Evolutionary conservation across 164 flowering plant genomes (phyloP).

Genomic region (Aristolochia contorta): DNA sequence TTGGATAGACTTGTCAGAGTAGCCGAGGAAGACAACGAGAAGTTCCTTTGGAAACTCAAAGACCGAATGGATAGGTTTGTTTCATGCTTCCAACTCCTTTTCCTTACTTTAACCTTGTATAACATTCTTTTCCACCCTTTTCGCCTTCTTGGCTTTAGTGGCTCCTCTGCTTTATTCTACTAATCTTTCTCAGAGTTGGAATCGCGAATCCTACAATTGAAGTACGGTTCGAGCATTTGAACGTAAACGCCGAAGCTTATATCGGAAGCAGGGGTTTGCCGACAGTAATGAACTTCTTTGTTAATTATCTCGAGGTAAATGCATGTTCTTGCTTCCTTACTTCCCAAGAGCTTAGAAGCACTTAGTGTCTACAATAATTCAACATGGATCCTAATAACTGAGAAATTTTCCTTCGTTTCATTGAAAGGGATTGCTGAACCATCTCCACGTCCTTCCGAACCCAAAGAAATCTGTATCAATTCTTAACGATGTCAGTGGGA

Average conservation of each 20-base stretch:
- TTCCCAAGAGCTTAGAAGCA: neutral
- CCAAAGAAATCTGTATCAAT: constrained; percentile 20
- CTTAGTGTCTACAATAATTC: too few relatives aligned
- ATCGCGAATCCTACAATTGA: constrained; percentile 72
- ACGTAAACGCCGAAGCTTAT: constrained; percentile 59
- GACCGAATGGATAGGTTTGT: constrained; percentile 68
- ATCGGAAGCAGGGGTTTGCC: constrained; percentile 76
- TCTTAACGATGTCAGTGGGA: constrained; percentile 74
- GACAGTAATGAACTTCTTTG: constrained; percentile 37
- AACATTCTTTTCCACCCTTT: too few relatives aligned
- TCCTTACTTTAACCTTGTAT: too few relatives aligned
- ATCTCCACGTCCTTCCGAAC: constrained; percentile 8
- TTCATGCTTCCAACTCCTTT: too few relatives aligned
- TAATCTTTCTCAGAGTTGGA: constrained; percentile 79
- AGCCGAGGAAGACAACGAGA: constrained; percentile 91
- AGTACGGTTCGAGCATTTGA: constrained; percentile 69
- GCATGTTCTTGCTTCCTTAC: neutral
- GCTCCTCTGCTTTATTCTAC: too few relatives aligned
- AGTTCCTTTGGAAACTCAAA: constrained; percentile 61
- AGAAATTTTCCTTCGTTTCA: neutral
- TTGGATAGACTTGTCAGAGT: constrained; percentile 62
- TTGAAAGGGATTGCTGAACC: constrained; percentile 6
- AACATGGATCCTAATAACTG: too few relatives aligned
- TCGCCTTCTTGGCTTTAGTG: neutral
- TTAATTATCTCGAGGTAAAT: constrained; percentile 8